phyloP scores from a whole-genome alignment of 306 rosid genomes.

The Dicorynia guianensis region DNA sequence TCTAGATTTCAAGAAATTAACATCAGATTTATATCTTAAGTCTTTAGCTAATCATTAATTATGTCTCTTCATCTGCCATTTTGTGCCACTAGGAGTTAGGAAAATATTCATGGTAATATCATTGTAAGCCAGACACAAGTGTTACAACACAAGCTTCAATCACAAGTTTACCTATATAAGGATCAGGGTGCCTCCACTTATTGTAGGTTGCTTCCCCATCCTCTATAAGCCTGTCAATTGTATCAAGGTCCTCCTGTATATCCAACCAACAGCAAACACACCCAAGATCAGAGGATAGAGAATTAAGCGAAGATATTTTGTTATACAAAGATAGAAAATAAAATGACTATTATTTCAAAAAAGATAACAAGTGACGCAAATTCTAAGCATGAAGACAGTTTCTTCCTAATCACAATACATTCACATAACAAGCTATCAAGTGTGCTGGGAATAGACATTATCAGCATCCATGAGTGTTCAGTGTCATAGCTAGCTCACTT shows the following conservation, averaged over 20 bases:
- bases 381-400: not conserved
- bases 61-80: not conserved
- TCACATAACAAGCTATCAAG: not conserved
- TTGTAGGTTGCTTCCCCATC: conserved; percentile 79
- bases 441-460: not conserved
- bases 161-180: conserved; percentile 75
- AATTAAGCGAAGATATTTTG: not conserved
- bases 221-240: conserved; percentile 76
- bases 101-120: not conserved
- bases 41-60: not conserved
- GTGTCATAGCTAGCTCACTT: not conserved
- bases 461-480: not conserved
- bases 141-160: not conserved
- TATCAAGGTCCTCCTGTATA: conserved; percentile 81
- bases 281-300: conserved; percentile 9
- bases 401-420: conserved; percentile 5
- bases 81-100: not conserved
- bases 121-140: not conserved
- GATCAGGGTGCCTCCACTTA: conserved; percentile 98
- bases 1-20: not conserved
- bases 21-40: not conserved
- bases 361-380: not conserved
- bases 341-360: not conserved
- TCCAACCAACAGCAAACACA: conserved; percentile 31
- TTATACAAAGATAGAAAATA: not conserved